phyloP scores from a whole-genome alignment of 495 filamentous ascomycete species.

The Trichoderma reesei region DNA sequence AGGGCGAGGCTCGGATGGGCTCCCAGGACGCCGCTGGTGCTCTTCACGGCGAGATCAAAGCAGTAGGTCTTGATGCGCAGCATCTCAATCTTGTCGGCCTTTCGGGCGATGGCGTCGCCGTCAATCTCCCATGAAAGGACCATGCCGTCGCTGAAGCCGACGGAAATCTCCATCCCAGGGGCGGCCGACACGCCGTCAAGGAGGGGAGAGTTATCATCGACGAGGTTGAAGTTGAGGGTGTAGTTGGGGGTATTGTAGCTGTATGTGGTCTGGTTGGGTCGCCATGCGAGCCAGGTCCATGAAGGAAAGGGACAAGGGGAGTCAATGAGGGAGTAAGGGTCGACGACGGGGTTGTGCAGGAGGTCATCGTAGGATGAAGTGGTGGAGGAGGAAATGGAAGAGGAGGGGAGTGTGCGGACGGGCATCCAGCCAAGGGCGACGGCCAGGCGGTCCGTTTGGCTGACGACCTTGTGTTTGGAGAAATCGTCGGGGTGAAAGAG shows the following conservation, averaged over 20 bases:
- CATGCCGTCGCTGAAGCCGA: constrained; percentile 8
- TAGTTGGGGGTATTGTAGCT: neutral
- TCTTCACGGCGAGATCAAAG: constrained; percentile 2
- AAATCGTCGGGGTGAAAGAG: constrained; percentile 13
- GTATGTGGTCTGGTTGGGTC: neutral
- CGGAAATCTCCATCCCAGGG: constrained; percentile 8
- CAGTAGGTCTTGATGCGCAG: constrained; percentile 5
- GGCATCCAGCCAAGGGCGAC: constrained; percentile 3
- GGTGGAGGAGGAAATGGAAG: neutral
- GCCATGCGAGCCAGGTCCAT: constrained; percentile 11
- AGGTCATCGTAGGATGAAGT: neutral
- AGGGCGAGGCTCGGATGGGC: neutral
- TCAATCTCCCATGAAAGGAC: constrained; percentile 8
- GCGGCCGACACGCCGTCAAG: neutral
- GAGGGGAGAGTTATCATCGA: neutral
- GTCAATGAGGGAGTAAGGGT: constrained; percentile 3
- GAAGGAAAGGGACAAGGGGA: constrained; percentile 1
- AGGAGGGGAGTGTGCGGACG: neutral
- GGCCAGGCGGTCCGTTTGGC: constrained; percentile 8
- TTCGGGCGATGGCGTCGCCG: constrained; percentile 7
- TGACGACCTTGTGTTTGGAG: constrained; percentile 2
- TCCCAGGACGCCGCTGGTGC: neutral
- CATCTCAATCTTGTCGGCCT: constrained; percentile 1
- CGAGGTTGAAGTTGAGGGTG: constrained; percentile 2
- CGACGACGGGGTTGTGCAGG: neutral